Conservation (phyloP, 257 asterid species). For the Eucommia ulmoides region DNA sequence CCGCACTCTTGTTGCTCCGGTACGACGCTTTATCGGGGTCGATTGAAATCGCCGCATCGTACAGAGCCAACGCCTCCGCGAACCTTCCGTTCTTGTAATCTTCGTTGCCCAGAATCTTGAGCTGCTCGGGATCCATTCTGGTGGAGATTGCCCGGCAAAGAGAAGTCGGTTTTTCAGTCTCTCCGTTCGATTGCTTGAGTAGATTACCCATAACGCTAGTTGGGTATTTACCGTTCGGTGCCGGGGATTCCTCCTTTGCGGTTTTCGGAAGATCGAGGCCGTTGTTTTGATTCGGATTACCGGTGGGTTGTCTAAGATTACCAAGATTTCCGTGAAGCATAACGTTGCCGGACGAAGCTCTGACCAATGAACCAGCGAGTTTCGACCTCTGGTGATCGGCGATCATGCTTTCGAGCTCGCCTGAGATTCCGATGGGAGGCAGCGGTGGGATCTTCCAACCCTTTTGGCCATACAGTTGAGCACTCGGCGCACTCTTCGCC, state of each 20-base stretch:
- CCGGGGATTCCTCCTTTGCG: conserved; percentile 22
- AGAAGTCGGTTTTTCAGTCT: conserved; percentile 29
- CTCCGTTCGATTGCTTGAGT: conserved; percentile 30
- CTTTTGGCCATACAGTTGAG: conserved; percentile 17
- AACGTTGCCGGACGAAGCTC: conserved; percentile 71
- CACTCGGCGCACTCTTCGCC: conserved; percentile 7
- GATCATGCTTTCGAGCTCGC: conserved; percentile 72
- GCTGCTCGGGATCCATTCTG: conserved; percentile 82
- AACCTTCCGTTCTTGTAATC: conserved; percentile 90
- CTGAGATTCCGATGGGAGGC: conserved; percentile 36
- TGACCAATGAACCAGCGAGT: conserved; percentile 33
- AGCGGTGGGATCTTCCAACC: conserved; percentile 30
- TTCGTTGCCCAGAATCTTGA: conserved; percentile 88
- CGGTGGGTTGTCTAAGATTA: conserved; percentile 39
- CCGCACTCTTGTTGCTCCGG: conserved; percentile 93
- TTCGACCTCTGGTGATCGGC: conserved; percentile 48
- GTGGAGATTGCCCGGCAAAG: conserved; percentile 83
- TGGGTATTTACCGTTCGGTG: conserved; percentile 17
- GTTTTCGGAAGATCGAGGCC: conserved; percentile 23
- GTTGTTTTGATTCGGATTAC: conserved; percentile 8
- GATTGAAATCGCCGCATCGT: conserved; percentile 88
- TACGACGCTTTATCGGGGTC: conserved; percentile 91
- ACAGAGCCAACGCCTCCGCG: conserved; percentile 77
- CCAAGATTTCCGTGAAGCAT: conserved; percentile 56
- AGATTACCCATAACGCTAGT: conserved; percentile 45